Evolutionary conservation across 805 yeast species (phyloP).

Genomic region (Teunomyces aglyptinius): DNA sequence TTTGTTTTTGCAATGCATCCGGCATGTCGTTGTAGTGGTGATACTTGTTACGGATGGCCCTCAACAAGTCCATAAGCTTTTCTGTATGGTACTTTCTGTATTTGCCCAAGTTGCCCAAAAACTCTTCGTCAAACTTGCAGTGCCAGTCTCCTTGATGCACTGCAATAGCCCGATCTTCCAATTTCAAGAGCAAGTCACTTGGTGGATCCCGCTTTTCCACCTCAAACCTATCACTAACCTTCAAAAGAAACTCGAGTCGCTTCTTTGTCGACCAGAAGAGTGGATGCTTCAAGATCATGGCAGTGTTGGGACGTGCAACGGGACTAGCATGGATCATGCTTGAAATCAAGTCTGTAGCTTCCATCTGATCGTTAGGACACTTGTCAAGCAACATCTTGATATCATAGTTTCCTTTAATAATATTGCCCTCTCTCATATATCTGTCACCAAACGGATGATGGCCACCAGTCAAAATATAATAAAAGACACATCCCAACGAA

Average conservation of each 20-base stretch:
- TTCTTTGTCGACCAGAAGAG: slow-evolving; percentile 76
- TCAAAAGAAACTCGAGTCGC: slow-evolving; percentile 78
- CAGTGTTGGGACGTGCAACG: slow-evolving; percentile 65
- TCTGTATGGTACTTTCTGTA: slow-evolving; percentile 83
- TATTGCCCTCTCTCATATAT: slow-evolving; percentile 84
- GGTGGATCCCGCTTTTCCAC: slow-evolving; percentile 80
- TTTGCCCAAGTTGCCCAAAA: slow-evolving; percentile 82
- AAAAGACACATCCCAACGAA: slow-evolving; percentile 92
- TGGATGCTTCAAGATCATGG: slow-evolving; percentile 74
- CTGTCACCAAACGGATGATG: slow-evolving; percentile 94
- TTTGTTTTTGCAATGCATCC: slow-evolving; percentile 52
- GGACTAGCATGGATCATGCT: slow-evolving; percentile 75
- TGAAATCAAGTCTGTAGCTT: slow-evolving; percentile 69
- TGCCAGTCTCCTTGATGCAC: slow-evolving; percentile 77
- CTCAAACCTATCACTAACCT: slow-evolving; percentile 90
- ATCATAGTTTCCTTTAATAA: slow-evolving; percentile 62
- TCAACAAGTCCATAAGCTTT: slow-evolving; percentile 76
- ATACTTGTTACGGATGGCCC: slow-evolving; percentile 90
- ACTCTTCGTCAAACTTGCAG: slow-evolving; percentile 60
- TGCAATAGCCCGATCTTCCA: slow-evolving; percentile 55
- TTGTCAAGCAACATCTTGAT: slow-evolving; percentile 45
- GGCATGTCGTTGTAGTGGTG: slow-evolving; percentile 95
- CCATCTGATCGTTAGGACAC: slow-evolving; percentile 47
- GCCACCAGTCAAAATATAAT: slow-evolving; percentile 79
- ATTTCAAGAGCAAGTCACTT: slow-evolving; percentile 49